These are phyloP conservation scores for Plasmodium chabaudi DNA, from an alignment of 169 alveolate species.

Conservation along the genomic window DNA sequence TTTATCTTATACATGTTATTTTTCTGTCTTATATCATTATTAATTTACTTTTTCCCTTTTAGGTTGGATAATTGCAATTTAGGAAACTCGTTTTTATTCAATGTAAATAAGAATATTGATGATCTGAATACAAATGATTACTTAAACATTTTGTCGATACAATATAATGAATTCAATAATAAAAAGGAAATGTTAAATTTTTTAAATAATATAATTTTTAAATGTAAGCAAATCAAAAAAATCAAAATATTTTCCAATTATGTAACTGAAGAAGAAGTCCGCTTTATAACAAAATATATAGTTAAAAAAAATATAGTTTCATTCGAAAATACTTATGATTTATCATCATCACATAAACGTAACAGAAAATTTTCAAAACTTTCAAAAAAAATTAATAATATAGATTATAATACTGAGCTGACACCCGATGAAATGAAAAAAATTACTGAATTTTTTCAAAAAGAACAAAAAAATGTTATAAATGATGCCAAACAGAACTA, in stretches of 20 bases:
- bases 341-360: background rate
- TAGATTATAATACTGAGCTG: conserved; percentile 35
- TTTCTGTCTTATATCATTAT: background rate
- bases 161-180: conserved; percentile 35
- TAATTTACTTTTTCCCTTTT: background rate
- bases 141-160: conserved; percentile 38
- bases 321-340: conserved; percentile 32
- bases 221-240: conserved; percentile 27
- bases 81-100: conserved; percentile 27
- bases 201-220: conserved; percentile 30
- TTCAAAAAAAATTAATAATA: conserved; percentile 47
- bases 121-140: conserved; percentile 30
- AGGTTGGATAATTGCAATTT: conserved; percentile 57
- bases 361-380: conserved; percentile 26
- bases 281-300: conserved; percentile 8
- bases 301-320: conserved; percentile 31
- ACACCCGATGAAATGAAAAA: conserved; percentile 25
- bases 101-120: conserved; percentile 22
- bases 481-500: conserved; percentile 3
- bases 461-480: conserved; percentile 16
- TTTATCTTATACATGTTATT: too few relatives aligned
- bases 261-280: conserved; percentile 15
- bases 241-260: conserved; percentile 20
- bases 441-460: conserved; percentile 54
- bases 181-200: conserved; percentile 16